Evolutionary conservation across 257 asterid genomes (phyloP).

Genomic region (Eustoma russellianum): DNA sequence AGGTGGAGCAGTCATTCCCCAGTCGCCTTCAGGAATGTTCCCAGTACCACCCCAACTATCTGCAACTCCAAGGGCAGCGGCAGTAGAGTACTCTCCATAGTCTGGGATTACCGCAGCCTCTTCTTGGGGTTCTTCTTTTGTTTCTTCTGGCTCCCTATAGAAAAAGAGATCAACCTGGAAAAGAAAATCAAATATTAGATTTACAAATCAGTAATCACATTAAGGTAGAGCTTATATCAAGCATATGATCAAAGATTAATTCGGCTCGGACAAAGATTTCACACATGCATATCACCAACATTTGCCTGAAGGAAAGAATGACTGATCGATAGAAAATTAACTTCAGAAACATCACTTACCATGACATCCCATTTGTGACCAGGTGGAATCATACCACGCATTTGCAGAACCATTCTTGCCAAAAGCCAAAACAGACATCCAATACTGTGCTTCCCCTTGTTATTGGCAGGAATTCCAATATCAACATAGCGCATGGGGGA

Average conservation of each 20-base stretch:
- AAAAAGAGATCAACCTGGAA: slow-evolving; percentile 26
- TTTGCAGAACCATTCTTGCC: slow-evolving; percentile 28
- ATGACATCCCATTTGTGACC: slow-evolving; percentile 31
- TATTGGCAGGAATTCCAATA: slow-evolving; percentile 29
- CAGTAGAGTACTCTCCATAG: slow-evolving; percentile 9
- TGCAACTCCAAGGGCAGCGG: slow-evolving; percentile 7
- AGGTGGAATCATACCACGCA: slow-evolving; percentile 26
- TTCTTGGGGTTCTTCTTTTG: slow-evolving; percentile 20
- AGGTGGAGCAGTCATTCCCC: slow-evolving; percentile 9
- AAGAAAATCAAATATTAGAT: background rate
- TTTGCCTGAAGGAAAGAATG: too few relatives aligned
- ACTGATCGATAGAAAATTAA: too few relatives aligned
- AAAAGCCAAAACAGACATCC: slow-evolving; percentile 29
- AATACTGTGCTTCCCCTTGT: slow-evolving; percentile 27
- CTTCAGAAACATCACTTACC: slow-evolving; percentile 11
- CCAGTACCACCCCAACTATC: slow-evolving; percentile 15
- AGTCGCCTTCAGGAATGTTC: slow-evolving; percentile 14
- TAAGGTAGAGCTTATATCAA: too few relatives aligned
- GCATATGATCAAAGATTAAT: too few relatives aligned
- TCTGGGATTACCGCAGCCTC: slow-evolving; percentile 12
- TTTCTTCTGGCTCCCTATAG: slow-evolving; percentile 29
- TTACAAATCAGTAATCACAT: too few relatives aligned
- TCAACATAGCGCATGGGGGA: slow-evolving; percentile 27
- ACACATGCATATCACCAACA: too few relatives aligned
- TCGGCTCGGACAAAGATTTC: too few relatives aligned